These are phyloP conservation scores for Tinospora cordifolia DNA, from an alignment of 164 flowering plant species.

Conservation along the genomic window DNA sequence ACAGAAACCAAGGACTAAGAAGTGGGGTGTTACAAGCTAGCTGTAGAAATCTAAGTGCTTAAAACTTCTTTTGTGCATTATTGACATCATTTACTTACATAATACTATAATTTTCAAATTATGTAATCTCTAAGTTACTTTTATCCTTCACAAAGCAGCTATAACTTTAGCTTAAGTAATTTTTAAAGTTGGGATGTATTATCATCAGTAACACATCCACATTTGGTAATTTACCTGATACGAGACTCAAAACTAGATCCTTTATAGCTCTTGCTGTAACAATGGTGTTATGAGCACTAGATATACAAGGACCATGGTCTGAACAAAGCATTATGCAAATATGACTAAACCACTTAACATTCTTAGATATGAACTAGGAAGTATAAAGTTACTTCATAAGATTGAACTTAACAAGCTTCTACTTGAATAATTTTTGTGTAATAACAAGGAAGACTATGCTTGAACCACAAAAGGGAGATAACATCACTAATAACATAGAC, in stretches of 20 bases:
- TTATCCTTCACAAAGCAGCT: no score
- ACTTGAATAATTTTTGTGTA: conserved; percentile 89
- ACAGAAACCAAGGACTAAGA: no score
- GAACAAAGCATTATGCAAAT: conserved; percentile 97
- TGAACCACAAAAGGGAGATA: conserved; percentile 92
- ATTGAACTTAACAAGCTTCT: neutral
- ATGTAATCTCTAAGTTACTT: no score
- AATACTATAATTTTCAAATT: no score
- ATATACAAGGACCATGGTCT: conserved; percentile 99
- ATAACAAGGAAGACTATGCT: conserved; percentile 91
- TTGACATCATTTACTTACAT: no score
- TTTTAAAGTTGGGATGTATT: neutral
- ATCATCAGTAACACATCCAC: neutral
- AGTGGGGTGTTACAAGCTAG: no score
- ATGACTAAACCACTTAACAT: conserved; percentile 33
- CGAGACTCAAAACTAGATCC: conserved; percentile 94
- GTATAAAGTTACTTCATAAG: neutral
- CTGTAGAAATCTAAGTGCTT: no score
- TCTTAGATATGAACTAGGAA: neutral
- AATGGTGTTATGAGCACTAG: conserved; percentile 98
- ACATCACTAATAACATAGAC: conserved; percentile 94
- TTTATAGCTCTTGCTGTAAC: conserved; percentile 99
- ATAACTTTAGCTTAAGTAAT: no score
- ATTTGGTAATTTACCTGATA: conserved; percentile 51
- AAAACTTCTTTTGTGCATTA: no score